These are phyloP conservation scores for Laetiporus sulphureus DNA, from an alignment of 1,284 basidiomycete species.

Conservation along the genomic window DNA sequence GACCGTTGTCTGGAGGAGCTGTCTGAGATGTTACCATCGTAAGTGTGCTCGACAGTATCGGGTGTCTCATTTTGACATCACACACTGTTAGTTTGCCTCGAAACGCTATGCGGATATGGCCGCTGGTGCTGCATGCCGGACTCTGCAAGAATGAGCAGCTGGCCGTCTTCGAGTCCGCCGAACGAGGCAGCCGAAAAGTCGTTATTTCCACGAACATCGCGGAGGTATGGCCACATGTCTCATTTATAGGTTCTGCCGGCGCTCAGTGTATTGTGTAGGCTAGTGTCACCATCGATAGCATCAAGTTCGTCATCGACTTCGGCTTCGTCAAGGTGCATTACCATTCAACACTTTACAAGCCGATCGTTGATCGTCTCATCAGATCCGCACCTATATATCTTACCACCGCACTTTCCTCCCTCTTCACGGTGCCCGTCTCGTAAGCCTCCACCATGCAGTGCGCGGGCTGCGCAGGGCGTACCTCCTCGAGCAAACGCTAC, in stretches of 20 bases:
- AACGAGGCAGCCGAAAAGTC: slow-evolving; percentile 80
- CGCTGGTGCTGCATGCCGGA: slow-evolving; percentile 85
- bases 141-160: slow-evolving; percentile 83
- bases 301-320: slow-evolving; percentile 92
- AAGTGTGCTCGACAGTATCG: no score
- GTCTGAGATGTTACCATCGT: slow-evolving; percentile 74
- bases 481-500: slow-evolving; percentile 87
- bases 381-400: slow-evolving; percentile 87
- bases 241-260: background rate
- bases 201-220: slow-evolving; percentile 95
- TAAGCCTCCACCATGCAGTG: slow-evolving; percentile 83
- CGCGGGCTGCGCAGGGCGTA: slow-evolving; percentile 87
- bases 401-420: slow-evolving; percentile 75
- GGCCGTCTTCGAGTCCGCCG: slow-evolving; percentile 74
- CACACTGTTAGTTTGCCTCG: slow-evolving; percentile 55
- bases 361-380: slow-evolving; percentile 7
- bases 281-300: slow-evolving; percentile 93
- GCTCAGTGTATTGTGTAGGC: slow-evolving; percentile 42
- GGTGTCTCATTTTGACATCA: no score
- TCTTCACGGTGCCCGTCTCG: slow-evolving; percentile 76
- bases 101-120: slow-evolving; percentile 50
- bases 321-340: slow-evolving; percentile 96
- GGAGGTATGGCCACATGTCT: slow-evolving; percentile 54
- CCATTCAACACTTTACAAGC: no score
- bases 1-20: slow-evolving; percentile 81